Evolutionary conservation across 2,329 filamentous ascomycete species (phyloP).

Genomic region (Lachnellula occidentalis): DNA sequence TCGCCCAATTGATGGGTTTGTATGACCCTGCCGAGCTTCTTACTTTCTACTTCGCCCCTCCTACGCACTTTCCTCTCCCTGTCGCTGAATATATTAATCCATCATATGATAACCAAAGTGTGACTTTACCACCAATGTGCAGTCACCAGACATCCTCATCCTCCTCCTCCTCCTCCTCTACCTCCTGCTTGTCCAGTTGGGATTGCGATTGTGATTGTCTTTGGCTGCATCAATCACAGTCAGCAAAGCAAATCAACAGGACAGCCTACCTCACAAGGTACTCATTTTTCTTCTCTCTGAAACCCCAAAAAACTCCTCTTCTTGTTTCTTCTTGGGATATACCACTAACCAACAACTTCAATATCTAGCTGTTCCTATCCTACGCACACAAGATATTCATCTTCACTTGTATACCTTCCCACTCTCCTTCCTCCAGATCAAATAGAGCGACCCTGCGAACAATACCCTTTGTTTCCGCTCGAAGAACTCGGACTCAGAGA

Average conservation of each 20-base stretch:
- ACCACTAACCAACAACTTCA: not conserved
- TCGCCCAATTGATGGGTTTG: not conserved
- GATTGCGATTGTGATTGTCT: not conserved
- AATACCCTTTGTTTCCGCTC: conserved; percentile 2
- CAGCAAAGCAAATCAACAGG: not conserved
- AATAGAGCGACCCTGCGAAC: not conserved
- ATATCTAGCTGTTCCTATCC: not conserved
- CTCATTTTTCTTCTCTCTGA: not conserved
- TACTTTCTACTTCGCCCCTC: not conserved
- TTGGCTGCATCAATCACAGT: not conserved
- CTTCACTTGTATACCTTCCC: not conserved
- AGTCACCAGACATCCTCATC: not conserved
- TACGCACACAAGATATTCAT: not conserved
- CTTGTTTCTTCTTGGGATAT: not conserved
- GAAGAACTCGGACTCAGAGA: not conserved
- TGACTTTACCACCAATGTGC: not conserved
- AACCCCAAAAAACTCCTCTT: no score
- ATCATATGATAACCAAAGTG: not conserved
- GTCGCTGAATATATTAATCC: not conserved
- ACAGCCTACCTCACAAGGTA: not conserved
- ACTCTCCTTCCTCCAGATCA: not conserved
- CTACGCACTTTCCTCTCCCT: not conserved
- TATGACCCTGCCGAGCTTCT: not conserved
- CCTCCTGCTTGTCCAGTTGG: not conserved
- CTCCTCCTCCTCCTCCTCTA: no score